These are phyloP conservation scores for Puccinellia tenuiflora DNA, from an alignment of 176 grass and related monocot species.

Conservation along the genomic window DNA sequence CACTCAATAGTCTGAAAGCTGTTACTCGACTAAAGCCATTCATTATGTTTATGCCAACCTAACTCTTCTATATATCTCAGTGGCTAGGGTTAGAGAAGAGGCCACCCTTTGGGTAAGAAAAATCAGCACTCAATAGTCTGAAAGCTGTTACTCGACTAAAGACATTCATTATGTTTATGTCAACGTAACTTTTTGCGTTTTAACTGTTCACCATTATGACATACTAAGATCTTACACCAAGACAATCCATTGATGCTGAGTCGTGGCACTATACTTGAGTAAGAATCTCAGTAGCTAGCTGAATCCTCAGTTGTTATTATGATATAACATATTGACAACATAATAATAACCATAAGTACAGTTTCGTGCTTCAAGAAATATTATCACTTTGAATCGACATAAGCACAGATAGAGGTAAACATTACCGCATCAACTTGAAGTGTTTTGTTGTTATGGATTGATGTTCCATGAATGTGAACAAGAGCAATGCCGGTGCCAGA, in stretches of 20 bases:
- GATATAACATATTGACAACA: background rate
- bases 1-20: background rate
- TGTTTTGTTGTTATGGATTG: constrained; percentile 72
- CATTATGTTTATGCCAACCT: background rate
- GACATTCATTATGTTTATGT: background rate
- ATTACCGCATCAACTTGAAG: constrained; percentile 90
- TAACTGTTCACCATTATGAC: background rate
- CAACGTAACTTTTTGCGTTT: background rate
- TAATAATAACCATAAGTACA: background rate
- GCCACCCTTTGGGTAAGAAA: too few relatives aligned
- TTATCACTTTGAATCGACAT: background rate
- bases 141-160: background rate
- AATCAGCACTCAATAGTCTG: background rate
- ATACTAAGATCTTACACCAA: background rate
- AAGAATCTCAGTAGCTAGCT: constrained; percentile 10
- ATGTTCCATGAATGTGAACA: constrained; percentile 66
- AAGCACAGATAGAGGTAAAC: constrained; percentile 10
- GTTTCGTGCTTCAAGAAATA: constrained; percentile 5
- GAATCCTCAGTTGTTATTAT: background rate
- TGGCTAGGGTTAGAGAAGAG: too few relatives aligned
- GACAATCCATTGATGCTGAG: background rate
- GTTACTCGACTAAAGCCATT: background rate
- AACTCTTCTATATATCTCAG: background rate
- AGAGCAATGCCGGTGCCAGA: constrained; percentile 56
- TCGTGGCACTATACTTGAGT: background rate